Evolutionary conservation across 805 yeast species (phyloP), one percentile per base, ranked within the genome.

Genomic region (Candida corydali): DNA sequence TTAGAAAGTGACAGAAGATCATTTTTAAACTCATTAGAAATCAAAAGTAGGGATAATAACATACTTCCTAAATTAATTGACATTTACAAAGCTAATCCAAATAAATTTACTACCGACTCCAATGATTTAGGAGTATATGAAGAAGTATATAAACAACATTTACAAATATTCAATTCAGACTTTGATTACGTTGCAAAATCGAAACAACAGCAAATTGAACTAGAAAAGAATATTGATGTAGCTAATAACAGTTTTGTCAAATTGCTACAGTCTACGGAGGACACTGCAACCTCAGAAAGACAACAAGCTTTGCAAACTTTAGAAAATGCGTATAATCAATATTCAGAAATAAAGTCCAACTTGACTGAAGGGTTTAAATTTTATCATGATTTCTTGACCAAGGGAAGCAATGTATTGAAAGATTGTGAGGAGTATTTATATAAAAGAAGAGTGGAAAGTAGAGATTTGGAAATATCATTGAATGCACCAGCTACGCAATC

Each of bases 291-390:
- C 33, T 51, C 46, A 15, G 59, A 60, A 23, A 60, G 87, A 31
- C 74, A 72, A 35, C 59, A 62, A 16, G 72, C 74, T 1, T 54
- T 84, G 29, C 78, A 75, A 37, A 59, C 55, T 1, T 54, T 83
- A 19, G 82, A 77, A 37, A 55, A 64, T 4, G 75, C 72, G 1
- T 74, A 67, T 43, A 55, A 63, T 26, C 69, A 74, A 32, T 82
- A 67, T 48, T 55, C 69, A 19, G 86, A 82, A 47, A 67, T 86
- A 2, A 55, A 70, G 12, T 61, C 68, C 4, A 82, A 85, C 50
- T 54, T 86, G 18, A 70, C 70, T 20, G 84, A 82, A 47, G 96
- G 95, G 0, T 49, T 75, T 0, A 69, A 70, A 37, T 88, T 88
- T 52, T 89, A 89, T 60, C 68, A 68, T 26, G 82, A 80, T 36